Percentiles rank a stretch among this genome's conserved stretches.
Conservation (phyloP, 2,329 filamentous ascomycete genomes). For the Penicillium olsonii region DNA sequence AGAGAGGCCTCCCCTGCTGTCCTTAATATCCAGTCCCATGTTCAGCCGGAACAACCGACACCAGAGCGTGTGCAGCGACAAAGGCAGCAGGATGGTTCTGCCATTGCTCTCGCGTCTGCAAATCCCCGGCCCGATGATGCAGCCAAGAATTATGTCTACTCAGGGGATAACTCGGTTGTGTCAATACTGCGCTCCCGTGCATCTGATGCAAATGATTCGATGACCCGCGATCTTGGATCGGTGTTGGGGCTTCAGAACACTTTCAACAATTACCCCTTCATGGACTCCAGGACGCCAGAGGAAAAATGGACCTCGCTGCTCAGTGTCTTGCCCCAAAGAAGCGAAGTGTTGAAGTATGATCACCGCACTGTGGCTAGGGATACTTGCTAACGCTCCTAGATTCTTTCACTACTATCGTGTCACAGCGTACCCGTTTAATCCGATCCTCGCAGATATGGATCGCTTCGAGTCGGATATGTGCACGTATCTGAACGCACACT, state of each 20-base stretch:
- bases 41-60: background rate
- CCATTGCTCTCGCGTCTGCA: background rate
- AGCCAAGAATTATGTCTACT: constrained; percentile 27
- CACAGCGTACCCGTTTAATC: constrained; percentile 34
- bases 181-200: constrained; percentile 30
- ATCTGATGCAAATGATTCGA: constrained; percentile 29
- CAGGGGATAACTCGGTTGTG: constrained; percentile 34
- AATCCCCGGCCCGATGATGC: constrained; percentile 1
- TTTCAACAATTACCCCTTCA: constrained; percentile 33
- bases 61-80: background rate
- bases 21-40: no score
- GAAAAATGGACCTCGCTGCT: constrained; percentile 31
- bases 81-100: no score
- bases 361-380: background rate
- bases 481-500: constrained; percentile 29
- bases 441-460: constrained; percentile 32
- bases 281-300: constrained; percentile 26
- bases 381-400: constrained; percentile 10
- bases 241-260: constrained; percentile 36
- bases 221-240: constrained; percentile 30
- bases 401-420: constrained; percentile 35
- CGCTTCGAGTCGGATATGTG: constrained; percentile 34
- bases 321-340: constrained; percentile 24
- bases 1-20: background rate
- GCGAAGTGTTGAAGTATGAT: constrained; percentile 30